A percentile compares a stretch with the other conserved stretches of the same genome.
Conservation (phyloP, 1,139 yeast genomes). For the Yamadazyma spencermartinsiae region DNA sequence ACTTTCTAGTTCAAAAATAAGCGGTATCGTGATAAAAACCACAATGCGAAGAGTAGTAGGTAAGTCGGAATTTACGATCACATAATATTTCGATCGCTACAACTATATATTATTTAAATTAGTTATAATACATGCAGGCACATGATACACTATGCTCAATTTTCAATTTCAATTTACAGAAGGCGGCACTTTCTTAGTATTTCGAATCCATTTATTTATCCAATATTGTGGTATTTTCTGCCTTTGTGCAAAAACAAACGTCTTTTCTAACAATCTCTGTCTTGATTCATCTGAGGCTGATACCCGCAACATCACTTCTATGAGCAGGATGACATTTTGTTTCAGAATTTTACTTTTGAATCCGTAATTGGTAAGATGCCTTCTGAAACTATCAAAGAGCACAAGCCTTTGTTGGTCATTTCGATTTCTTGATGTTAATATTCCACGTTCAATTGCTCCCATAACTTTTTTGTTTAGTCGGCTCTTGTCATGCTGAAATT, state of each 20-base stretch:
- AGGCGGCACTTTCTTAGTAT: not conserved
- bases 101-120: too few relatives aligned
- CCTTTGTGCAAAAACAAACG: constrained; percentile 6
- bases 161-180: not conserved
- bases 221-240: constrained; percentile 10
- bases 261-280: constrained; percentile 1
- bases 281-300: not conserved
- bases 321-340: constrained; percentile 9
- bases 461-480: constrained; percentile 7
- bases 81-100: too few relatives aligned
- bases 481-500: constrained; percentile 7
- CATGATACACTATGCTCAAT: not conserved
- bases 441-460: constrained; percentile 12
- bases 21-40: constrained; percentile 2
- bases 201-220: constrained; percentile 7
- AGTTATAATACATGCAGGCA: not conserved
- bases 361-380: constrained; percentile 6
- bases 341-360: constrained; percentile 11
- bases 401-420: constrained; percentile 5
- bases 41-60: not conserved
- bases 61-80: not conserved
- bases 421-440: constrained; percentile 6
- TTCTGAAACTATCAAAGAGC: constrained; percentile 10
- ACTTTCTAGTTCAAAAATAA: constrained; percentile 5
- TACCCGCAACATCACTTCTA: constrained; percentile 8